phyloP scores from a whole-genome alignment of 2,329 filamentous ascomycete species.

The Ascochyta fabae region DNA sequence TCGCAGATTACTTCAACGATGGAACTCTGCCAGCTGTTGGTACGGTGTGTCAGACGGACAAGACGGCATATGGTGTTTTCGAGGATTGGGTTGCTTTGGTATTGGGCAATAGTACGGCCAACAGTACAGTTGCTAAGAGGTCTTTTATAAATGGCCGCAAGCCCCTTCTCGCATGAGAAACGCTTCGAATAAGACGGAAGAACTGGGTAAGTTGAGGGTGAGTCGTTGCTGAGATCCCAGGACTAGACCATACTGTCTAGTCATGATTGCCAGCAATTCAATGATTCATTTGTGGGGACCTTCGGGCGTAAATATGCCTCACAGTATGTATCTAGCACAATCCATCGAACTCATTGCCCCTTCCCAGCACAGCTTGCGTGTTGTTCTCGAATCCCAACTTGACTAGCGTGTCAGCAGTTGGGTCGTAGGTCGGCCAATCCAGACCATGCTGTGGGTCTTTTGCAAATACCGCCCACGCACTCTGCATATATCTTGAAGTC shows the following conservation, averaged over 20 bases:
- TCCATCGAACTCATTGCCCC: conserved; percentile 30
- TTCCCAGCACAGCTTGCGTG: conserved; percentile 42
- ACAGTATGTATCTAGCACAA: conserved; percentile 7
- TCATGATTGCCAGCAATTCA: too few relatives aligned
- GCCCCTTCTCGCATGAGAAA: not conserved
- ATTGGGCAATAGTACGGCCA: not conserved
- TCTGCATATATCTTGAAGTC: conserved; percentile 42
- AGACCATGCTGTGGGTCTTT: conserved; percentile 35
- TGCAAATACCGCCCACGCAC: conserved; percentile 40
- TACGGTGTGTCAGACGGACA: conserved; percentile 18
- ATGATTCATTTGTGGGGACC: too few relatives aligned
- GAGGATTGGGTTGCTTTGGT: conserved; percentile 1
- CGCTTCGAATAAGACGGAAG: too few relatives aligned
- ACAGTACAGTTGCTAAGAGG: not conserved
- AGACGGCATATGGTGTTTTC: conserved; percentile 14
- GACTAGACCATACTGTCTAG: too few relatives aligned
- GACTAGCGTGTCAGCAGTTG: conserved; percentile 21
- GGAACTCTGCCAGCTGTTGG: conserved; percentile 22
- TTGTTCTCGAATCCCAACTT: conserved; percentile 29
- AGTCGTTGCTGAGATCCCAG: too few relatives aligned
- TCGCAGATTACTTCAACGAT: conserved; percentile 22
- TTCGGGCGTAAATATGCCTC: too few relatives aligned
- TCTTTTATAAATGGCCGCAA: not conserved
- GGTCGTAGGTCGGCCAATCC: conserved; percentile 26
- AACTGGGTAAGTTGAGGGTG: too few relatives aligned